phyloP scores from a whole-genome alignment of 805 yeast genomes.

The Lachancea cidri region DNA sequence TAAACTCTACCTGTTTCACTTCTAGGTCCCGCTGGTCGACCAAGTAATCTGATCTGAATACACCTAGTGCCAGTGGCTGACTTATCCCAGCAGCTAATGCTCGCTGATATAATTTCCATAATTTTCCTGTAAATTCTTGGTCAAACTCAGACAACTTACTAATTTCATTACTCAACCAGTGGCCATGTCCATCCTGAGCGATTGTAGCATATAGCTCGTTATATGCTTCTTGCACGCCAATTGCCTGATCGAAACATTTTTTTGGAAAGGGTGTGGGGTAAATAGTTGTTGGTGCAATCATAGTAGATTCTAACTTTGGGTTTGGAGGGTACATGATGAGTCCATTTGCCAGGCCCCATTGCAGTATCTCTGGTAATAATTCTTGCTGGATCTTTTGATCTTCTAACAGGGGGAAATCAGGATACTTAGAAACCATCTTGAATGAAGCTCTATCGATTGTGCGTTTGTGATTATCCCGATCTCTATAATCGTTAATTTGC shows the following conservation, averaged over 20 bases:
- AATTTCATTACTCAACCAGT: conserved; percentile 60
- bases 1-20: conserved; percentile 93
- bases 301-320: conserved; percentile 40
- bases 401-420: conserved; percentile 29
- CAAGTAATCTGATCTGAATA: conserved; percentile 90
- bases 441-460: not conserved
- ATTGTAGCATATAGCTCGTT: conserved; percentile 72
- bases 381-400: conserved; percentile 21
- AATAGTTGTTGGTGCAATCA: conserved; percentile 80
- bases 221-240: conserved; percentile 58
- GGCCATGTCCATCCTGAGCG: conserved; percentile 43
- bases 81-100: conserved; percentile 45
- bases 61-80: conserved; percentile 71
- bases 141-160: conserved; percentile 54
- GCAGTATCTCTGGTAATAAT: conserved; percentile 48
- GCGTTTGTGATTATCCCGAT: too few relatives aligned
- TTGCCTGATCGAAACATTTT: conserved; percentile 59
- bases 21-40: conserved; percentile 41
- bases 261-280: conserved; percentile 87
- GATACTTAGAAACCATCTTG: conserved; percentile 2
- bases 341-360: conserved; percentile 79
- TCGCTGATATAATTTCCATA: conserved; percentile 54
- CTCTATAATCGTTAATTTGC: too few relatives aligned
- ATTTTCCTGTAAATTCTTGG: conserved; percentile 73
- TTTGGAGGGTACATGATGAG: conserved; percentile 73